Conservation (phyloP, 495 filamentous ascomycete species). For the Penicillium fimorum region DNA sequence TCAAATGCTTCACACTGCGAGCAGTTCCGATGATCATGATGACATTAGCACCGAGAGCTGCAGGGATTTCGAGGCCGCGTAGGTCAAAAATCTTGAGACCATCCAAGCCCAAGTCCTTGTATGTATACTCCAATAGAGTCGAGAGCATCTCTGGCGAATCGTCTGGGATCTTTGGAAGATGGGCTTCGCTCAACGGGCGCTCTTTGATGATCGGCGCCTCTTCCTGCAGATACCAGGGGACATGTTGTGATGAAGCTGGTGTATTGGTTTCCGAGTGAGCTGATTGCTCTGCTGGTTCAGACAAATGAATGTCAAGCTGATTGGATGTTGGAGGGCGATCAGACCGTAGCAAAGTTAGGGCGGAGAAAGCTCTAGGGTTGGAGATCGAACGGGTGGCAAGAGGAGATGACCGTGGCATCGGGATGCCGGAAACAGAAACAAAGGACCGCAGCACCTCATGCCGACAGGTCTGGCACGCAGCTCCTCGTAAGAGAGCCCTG, state of each 20-base stretch:
- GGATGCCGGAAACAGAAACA: conserved; percentile 21
- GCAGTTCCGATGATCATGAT: conserved; percentile 94
- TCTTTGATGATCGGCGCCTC: conserved; percentile 48
- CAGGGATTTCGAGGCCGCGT: conserved; percentile 76
- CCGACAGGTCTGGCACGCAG: conserved; percentile 30
- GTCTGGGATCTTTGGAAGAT: conserved; percentile 73
- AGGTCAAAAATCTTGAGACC: conserved; percentile 75
- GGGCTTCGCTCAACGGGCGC: conserved; percentile 57
- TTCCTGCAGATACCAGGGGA: conserved; percentile 89
- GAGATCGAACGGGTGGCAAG: conserved; percentile 16
- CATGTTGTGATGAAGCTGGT: conserved; percentile 19
- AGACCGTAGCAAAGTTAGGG: conserved; percentile 20
- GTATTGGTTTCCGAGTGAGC: conserved; percentile 8
- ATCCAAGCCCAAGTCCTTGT: conserved; percentile 80
- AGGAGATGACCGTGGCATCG: conserved; percentile 22
- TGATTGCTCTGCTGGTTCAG: conserved; percentile 13
- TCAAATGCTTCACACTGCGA: conserved; percentile 87
- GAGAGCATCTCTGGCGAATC: conserved; percentile 70
- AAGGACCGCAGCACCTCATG: conserved; percentile 30
- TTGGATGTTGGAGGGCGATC: conserved; percentile 23
- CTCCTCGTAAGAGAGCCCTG: conserved; percentile 27
- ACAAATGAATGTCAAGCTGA: conserved; percentile 14
- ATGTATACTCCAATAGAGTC: conserved; percentile 72
- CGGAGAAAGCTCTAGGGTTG: conserved; percentile 30
- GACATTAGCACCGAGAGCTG: conserved; percentile 80